A percentile compares a stretch with the other conserved stretches of the same genome.
These are phyloP conservation scores for Drosera spatulata DNA, from an alignment of 179 eudicot species.

Conservation along the genomic window DNA sequence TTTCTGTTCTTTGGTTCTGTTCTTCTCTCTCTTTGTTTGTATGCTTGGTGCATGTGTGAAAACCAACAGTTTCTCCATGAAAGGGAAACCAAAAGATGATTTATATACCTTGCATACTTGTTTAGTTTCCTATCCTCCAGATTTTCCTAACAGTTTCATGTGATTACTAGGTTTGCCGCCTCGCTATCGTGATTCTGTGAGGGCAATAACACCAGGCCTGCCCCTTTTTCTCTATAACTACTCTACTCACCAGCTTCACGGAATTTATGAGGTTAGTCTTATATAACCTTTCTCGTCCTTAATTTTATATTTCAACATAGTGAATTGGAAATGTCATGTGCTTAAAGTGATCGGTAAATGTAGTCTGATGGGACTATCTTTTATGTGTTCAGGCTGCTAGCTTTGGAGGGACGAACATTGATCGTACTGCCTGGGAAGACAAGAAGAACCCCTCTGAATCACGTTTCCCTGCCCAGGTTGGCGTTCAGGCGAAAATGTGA, in stretches of 20 bases:
- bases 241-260: slow-evolving; percentile 99
- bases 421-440: slow-evolving; percentile 97
- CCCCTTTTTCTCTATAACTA: slow-evolving; percentile 98
- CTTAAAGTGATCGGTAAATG: no score
- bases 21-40: no score
- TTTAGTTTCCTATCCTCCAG: no score
- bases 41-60: no score
- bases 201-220: slow-evolving; percentile 88
- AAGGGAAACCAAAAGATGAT: no score
- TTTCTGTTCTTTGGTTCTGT: no score
- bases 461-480: slow-evolving; percentile 96
- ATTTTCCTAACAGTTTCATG: no score
- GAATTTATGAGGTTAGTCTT: slow-evolving; percentile 77
- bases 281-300: slow-evolving; percentile 4
- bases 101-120: no score
- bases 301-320: neutral
- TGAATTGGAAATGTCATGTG: neutral
- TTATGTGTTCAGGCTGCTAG: slow-evolving; percentile 60
- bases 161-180: slow-evolving; percentile 62
- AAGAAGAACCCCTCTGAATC: slow-evolving; percentile 93
- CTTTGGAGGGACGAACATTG: slow-evolving; percentile 95
- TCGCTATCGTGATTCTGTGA: slow-evolving; percentile 92
- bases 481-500: neutral
- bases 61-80: no score
- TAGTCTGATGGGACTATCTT: neutral